Base-by-base conservation (phyloP, 345 rosid species). In the Linum lewisii region DNA sequence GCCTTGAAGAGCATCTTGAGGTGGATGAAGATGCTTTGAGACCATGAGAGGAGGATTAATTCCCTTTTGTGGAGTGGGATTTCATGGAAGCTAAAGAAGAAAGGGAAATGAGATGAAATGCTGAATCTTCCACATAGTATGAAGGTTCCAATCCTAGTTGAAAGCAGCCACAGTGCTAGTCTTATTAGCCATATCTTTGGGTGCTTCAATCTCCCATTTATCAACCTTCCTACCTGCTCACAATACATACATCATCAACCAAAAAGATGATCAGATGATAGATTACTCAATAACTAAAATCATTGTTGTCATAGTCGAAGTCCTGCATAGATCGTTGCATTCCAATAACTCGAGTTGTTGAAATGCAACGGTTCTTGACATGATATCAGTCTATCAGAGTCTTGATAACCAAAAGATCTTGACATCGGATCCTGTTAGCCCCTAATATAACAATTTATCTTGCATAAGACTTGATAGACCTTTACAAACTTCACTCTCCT, bases 141-240 rank as follows among this genome's bases (percentile, higher is more conserved):
- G 15, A 90, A 63, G 25, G 82, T 83, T 14, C 97, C 97, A 16
- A 86, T 60, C 75, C 81, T 63, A 50, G 97, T 86, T 1, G 97
- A 90, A 22, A 90, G 77, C 29, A 65, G 14, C 87, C 87, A 84
- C 6, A 90, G 57, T 10, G 66, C 68, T 63, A 68, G 21, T 57
- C 81, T 69, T 68, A 89, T 60, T 59, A 81, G n/a, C 90, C 87
- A 79, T 44, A 71, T 68, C 79, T 73, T 86, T 24, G 97, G 97
- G 75, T 90, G 97, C 61, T 80, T 23, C 68, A 90, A 21, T 61
- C 81, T 82, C 70, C 73, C 76, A 16, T 85, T 72, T 21, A 86
- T 29, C 63, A 82, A 18, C 62, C 79, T 81, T 51, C 84, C 95
- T 18, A 84, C 23, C 97, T 84, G 72, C 62, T 62, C 13, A 26